These are phyloP conservation scores for Aspergillus ustus DNA, from an alignment of 2,329 filamentous ascomycete genomes.

Conservation along the genomic window DNA sequence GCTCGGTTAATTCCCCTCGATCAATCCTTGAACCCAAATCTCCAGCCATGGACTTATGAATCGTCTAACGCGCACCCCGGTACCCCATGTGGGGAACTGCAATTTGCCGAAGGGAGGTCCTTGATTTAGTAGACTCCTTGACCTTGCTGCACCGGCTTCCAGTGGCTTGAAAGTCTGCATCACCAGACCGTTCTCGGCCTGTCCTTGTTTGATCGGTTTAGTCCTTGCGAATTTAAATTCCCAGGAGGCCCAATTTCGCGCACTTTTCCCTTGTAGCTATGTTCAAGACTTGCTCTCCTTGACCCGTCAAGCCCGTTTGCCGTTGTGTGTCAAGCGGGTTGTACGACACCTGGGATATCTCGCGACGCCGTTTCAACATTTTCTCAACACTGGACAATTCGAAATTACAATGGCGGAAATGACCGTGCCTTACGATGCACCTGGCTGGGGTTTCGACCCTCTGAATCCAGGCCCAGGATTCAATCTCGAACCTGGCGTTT, in stretches of 20 bases:
- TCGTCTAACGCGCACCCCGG: neutral
- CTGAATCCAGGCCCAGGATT: slow-evolving; percentile 12
- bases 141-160: neutral
- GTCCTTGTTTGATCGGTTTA: neutral
- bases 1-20: slow-evolving; percentile 18
- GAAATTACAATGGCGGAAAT: slow-evolving; percentile 18
- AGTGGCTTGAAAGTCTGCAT: neutral
- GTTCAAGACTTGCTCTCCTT: neutral
- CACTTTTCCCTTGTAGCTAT: neutral
- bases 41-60: neutral
- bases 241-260: neutral
- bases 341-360: neutral
- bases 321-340: neutral
- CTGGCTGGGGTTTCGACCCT: slow-evolving; percentile 20
- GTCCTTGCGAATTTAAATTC: slow-evolving; percentile 3
- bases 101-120: slow-evolving; percentile 13
- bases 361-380: neutral
- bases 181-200: slow-evolving; percentile 2
- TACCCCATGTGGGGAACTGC: slow-evolving; percentile 12
- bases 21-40: neutral
- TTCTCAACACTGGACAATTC: neutral
- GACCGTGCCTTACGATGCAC: slow-evolving; percentile 11
- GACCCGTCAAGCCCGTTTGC: neutral
- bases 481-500: slow-evolving; percentile 13
- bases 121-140: no score